A percentile compares a stretch with the other conserved stretches of the same genome.
phyloP scores from a whole-genome alignment of 2,329 filamentous ascomycete species.

The Alternaria alternata region DNA sequence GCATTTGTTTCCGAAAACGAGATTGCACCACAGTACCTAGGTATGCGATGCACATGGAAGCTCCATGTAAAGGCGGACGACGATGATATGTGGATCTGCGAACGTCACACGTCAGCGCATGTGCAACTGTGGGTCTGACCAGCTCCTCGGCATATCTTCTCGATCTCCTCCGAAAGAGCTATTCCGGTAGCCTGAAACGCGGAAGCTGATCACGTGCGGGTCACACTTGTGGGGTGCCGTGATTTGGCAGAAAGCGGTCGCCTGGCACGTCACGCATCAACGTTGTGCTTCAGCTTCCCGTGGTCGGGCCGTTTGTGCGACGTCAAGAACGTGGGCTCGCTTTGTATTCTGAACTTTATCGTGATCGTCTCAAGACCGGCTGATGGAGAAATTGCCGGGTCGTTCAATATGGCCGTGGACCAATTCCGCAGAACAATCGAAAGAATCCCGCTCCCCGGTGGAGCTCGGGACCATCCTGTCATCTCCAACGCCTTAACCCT shows the following conservation, averaged over 20 bases:
- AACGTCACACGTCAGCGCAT: slow-evolving; percentile 32
- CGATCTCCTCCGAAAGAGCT: slow-evolving; percentile 15
- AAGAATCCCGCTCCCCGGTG: slow-evolving; percentile 20
- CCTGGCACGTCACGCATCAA: slow-evolving; percentile 25
- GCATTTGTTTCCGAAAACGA: slow-evolving; percentile 13
- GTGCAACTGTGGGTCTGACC: slow-evolving; percentile 18
- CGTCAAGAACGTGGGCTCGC: neutral
- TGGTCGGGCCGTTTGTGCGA: neutral
- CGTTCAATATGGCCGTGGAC: slow-evolving; percentile 6
- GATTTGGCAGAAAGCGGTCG: slow-evolving; percentile 25
- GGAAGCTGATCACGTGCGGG: slow-evolving; percentile 28
- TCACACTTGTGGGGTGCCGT: slow-evolving; percentile 18
- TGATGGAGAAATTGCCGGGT: neutral
- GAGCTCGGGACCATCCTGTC: slow-evolving; percentile 29
- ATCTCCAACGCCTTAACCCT: slow-evolving; percentile 32
- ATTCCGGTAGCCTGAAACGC: slow-evolving; percentile 30
- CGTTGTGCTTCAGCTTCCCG: slow-evolving; percentile 27
- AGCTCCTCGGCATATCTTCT: slow-evolving; percentile 13
- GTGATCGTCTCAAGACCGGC: neutral
- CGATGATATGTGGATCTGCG: slow-evolving; percentile 16
- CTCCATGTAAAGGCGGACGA: slow-evolving; percentile 16
- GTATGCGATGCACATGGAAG: slow-evolving; percentile 12
- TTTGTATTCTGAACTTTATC: neutral
- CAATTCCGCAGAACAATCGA: slow-evolving; percentile 14
- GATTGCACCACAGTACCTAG: slow-evolving; percentile 2